Evolutionary conservation across 768 basidiomycete species (phyloP), one percentile per base, ranked within the genome.

Genomic region (Clitopilus hobsonii): DNA sequence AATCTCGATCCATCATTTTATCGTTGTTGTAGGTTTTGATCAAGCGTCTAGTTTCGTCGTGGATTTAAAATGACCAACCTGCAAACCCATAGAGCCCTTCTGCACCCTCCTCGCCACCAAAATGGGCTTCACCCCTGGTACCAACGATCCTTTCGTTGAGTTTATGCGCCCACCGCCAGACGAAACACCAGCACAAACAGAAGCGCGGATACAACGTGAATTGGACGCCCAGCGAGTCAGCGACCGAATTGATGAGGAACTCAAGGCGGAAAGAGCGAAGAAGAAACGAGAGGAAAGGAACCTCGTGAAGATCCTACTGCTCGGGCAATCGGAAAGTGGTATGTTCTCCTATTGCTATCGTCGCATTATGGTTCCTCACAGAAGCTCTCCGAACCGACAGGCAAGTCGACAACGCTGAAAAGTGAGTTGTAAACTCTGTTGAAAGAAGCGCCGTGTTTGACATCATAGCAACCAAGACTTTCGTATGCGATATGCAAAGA

Each of bases 321-420:
- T 87, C n/a, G 86, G 86, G 25, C 84, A 85, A 61, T 77, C 83
- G 30, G 85, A 85, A 67, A 84, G 83, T 55, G 84, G 84, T 84
- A 57, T 67, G 82, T 70, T 24, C 18, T 22, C 52, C 54, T 52
- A 51, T 36, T 5, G 53, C 51, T 32, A 7, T 27, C 18, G n/a
- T n/a, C n/a, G n/a, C n/a, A n/a, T n/a, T n/a, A n/a, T n/a, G n/a
- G n/a, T n/a, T n/a, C n/a, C n/a, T n/a, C n/a, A n/a, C n/a, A n/a
- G n/a, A n/a, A n/a, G n/a, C n/a, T n/a, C n/a, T n/a, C n/a, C n/a
- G n/a, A 45, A 16, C 55, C 41, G 4, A 49, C 69, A 85, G 86
- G 85, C 16, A 87, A 88, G 69, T 86, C 84, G 1, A 86, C 85
- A 1, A 86, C 83, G 1, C 74, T 86, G 38, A 85, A 86, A 70